Base-by-base conservation (phyloP, 371 early-diverging fungal species). In the Mucor lusitanicus region DNA sequence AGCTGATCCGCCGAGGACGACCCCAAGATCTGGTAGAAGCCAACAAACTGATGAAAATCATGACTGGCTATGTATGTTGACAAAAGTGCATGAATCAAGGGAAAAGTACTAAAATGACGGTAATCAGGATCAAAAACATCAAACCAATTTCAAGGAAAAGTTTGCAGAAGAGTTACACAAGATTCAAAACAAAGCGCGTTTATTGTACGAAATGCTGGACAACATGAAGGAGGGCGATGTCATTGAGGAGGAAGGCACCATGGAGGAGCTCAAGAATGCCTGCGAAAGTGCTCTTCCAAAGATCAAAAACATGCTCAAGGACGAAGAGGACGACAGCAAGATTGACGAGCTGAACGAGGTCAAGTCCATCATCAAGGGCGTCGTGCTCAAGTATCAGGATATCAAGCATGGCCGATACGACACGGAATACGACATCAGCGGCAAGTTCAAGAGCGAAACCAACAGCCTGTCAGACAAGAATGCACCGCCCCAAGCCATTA, bases 11-110 rank as follows among this genome's bases (percentile, higher is more conserved):
- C 11, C 81, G 95, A 32, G 98, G 96, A 3, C 91, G 92, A 40
- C 96, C 98, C 0, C 90, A 93, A 39, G 98, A 97, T 69, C 79
- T 98, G 50, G 90, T 87, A 30, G 94, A 96, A 67, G 99, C 99
- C 0, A 97, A 99, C 69, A 91, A 91, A 58, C 72, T 99, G 50
- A 97, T 99, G 92, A 98, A 99, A 75, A 83, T 95, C 50, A 92
- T 99, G 85, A 88, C 98, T 3, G 99, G 98, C 55, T 97, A 97
- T 75, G 95, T 94, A 87, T 69, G 84, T 25, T 61, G 53, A 3
- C n/a, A 6, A 56, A 30, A 63, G 15, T 53, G 53, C 53, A 53
- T 53, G 23, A 53, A 27, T 50, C 12, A 23, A 13, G 8, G 6
- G 30, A 30, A 37, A 37, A 15, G 23, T 27, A 27, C 53, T 53